Conservation (phyloP, 805 yeast genomes). For the Hanseniaspora taiwanica region DNA sequence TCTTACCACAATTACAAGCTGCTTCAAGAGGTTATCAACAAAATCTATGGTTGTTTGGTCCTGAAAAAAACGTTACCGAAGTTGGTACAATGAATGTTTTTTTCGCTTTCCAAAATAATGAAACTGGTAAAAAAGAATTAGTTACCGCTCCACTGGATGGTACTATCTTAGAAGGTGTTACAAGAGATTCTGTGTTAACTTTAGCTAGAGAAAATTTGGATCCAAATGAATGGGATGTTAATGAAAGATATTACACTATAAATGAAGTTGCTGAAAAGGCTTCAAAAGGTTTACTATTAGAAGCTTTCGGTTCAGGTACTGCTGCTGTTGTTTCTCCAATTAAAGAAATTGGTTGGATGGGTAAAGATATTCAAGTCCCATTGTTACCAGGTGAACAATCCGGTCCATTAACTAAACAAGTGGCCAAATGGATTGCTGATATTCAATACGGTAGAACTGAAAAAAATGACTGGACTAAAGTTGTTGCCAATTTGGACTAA, state of each 20-base stretch:
- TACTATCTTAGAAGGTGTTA: slow-evolving; percentile 91
- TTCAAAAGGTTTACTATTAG: slow-evolving; percentile 68
- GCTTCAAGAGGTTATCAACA: slow-evolving; percentile 88
- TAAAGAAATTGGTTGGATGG: slow-evolving; percentile 72
- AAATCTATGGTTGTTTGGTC: slow-evolving; percentile 92
- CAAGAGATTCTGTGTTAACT: slow-evolving; percentile 75
- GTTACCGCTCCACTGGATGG: slow-evolving; percentile 97
- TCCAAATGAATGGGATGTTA: slow-evolving; percentile 64
- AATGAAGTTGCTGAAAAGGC: slow-evolving; percentile 69
- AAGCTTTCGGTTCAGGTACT: slow-evolving; percentile 95
- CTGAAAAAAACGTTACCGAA: slow-evolving; percentile 78
- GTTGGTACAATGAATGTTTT: slow-evolving; percentile 97
- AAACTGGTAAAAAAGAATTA: slow-evolving; percentile 75
- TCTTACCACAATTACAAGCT: slow-evolving; percentile 81
- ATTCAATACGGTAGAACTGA: slow-evolving; percentile 81
- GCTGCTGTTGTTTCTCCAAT: slow-evolving; percentile 96
- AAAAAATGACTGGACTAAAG: slow-evolving; percentile 39
- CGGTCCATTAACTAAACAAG: slow-evolving; percentile 64
- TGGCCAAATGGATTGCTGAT: slow-evolving; percentile 76
- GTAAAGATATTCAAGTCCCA: slow-evolving; percentile 63
- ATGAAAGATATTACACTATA: slow-evolving; percentile 76
- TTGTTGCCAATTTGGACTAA: slow-evolving; percentile 22
- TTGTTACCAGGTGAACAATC: slow-evolving; percentile 63
- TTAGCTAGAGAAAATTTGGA: slow-evolving; percentile 68
- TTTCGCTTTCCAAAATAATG: slow-evolving; percentile 65